Conservation (phyloP, 768 basidiomycete species). For the Leccinum rimulosum region DNA sequence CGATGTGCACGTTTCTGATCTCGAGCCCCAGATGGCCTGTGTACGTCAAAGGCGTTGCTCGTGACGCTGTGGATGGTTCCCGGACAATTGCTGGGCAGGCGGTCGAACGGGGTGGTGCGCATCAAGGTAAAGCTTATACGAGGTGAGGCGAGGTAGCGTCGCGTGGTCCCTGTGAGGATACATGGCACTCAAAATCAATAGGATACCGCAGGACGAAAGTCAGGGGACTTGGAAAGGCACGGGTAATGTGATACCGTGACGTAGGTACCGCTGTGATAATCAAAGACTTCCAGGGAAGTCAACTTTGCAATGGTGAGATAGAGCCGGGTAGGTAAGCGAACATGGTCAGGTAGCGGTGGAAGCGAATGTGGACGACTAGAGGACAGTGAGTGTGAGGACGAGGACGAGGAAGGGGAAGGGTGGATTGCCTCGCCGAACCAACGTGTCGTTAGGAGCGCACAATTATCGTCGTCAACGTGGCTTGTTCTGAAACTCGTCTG, state of each 20-base stretch:
- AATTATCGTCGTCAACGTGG: constrained; percentile 27
- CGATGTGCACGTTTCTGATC: constrained; percentile 34
- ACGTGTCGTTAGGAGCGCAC: constrained; percentile 33
- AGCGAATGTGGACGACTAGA: constrained; percentile 23
- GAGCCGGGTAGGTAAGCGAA: constrained; percentile 14
- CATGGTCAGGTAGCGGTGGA: constrained; percentile 20
- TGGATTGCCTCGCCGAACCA: constrained; percentile 24
- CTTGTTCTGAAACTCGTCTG: constrained; percentile 27
- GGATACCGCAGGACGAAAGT: constrained; percentile 9
- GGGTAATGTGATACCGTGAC: background rate
- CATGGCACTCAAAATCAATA: constrained; percentile 35
- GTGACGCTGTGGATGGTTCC: constrained; percentile 33
- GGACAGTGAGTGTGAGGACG: background rate
- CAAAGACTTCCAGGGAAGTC: constrained; percentile 31
- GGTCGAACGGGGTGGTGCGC: constrained; percentile 24
- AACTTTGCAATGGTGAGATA: constrained; percentile 30
- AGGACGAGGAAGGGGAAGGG: constrained; percentile 35
- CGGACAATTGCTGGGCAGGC: constrained; percentile 23
- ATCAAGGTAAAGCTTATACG: constrained; percentile 35
- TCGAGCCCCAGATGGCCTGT: constrained; percentile 36
- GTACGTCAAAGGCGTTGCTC: constrained; percentile 37
- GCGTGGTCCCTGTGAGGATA: constrained; percentile 23
- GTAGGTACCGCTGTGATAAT: constrained; percentile 17
- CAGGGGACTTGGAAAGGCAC: background rate
- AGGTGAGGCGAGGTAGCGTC: constrained; percentile 15